These are phyloP conservation scores for Ophiostoma ulmi DNA, from an alignment of 2,329 filamentous ascomycete genomes.

Conservation along the genomic window DNA sequence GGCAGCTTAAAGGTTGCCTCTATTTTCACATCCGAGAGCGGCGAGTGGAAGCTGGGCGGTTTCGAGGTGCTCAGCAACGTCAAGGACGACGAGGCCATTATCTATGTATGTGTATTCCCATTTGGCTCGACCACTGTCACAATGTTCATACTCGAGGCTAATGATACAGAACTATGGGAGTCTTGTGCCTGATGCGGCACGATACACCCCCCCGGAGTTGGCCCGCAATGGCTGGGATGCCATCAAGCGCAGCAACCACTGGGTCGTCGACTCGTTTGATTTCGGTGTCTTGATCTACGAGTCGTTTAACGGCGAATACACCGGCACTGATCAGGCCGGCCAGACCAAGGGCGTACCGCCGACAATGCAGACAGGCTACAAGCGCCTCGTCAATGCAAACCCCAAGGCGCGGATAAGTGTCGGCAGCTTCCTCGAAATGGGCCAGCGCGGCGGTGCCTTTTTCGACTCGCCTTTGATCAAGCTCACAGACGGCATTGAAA, in stretches of 20 bases:
- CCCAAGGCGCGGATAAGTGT: constrained; percentile 84
- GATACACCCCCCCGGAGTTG: constrained; percentile 84
- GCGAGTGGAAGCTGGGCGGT: constrained; percentile 94
- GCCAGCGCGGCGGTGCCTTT: constrained; percentile 73
- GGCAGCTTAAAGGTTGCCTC: constrained; percentile 80
- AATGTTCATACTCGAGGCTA: neutral
- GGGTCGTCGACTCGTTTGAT: constrained; percentile 81
- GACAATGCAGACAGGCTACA: constrained; percentile 86
- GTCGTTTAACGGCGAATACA: constrained; percentile 82
- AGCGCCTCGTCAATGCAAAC: constrained; percentile 78
- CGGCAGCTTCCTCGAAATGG: constrained; percentile 83
- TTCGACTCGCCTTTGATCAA: constrained; percentile 92
- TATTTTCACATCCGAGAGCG: constrained; percentile 89
- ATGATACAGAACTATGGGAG: constrained; percentile 69
- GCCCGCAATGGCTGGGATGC: constrained; percentile 83
- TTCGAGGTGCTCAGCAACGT: constrained; percentile 92
- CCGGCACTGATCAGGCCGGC: constrained; percentile 69
- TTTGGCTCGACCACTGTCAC: too few relatives aligned
- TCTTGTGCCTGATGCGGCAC: constrained; percentile 74
- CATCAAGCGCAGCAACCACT: constrained; percentile 75
- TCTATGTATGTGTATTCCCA: constrained; percentile 57
- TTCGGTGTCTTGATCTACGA: constrained; percentile 82
- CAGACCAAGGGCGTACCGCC: constrained; percentile 83
- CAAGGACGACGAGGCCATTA: constrained; percentile 90
- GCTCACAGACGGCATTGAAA: constrained; percentile 87